Conservation (phyloP, 1,139 yeast species). For the Saccharomyces hybrid region DNA sequence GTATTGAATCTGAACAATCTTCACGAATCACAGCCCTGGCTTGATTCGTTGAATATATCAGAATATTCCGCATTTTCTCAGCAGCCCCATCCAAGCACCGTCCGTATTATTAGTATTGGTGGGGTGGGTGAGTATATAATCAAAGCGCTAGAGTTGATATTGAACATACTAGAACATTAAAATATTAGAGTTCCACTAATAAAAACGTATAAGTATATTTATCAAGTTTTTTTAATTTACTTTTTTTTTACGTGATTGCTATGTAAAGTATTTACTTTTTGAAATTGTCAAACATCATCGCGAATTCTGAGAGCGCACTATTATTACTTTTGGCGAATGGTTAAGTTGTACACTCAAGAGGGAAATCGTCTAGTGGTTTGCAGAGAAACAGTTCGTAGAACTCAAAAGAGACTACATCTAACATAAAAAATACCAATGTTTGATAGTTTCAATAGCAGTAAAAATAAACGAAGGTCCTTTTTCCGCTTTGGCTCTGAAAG, state of each 20-base stretch:
- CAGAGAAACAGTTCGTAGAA: background rate
- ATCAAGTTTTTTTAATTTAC: background rate
- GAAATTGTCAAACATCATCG: background rate
- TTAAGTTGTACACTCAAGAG: background rate
- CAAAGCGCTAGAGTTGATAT: constrained; percentile 21
- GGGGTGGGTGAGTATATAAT: constrained; percentile 30
- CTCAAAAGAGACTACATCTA: background rate
- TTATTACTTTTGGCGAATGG: background rate
- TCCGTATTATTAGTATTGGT: constrained; percentile 29
- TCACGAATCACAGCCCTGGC: constrained; percentile 30
- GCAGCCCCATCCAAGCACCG: constrained; percentile 29
- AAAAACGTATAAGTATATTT: background rate
- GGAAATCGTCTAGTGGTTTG: background rate
- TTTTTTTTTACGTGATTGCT: background rate
- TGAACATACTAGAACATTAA: constrained; percentile 11
- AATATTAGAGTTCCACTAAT: background rate
- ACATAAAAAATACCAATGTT: constrained; percentile 10
- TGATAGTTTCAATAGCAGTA: constrained; percentile 11
- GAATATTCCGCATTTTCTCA: constrained; percentile 14
- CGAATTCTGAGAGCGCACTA: background rate
- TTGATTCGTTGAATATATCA: constrained; percentile 17
- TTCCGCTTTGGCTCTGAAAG: constrained; percentile 20
- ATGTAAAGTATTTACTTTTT: background rate
- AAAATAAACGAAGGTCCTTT: constrained; percentile 19
- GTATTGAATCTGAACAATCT: constrained; percentile 28